These are phyloP conservation scores for Yarrowia sp. DNA, from an alignment of 805 yeast species.

Conservation along the genomic window DNA sequence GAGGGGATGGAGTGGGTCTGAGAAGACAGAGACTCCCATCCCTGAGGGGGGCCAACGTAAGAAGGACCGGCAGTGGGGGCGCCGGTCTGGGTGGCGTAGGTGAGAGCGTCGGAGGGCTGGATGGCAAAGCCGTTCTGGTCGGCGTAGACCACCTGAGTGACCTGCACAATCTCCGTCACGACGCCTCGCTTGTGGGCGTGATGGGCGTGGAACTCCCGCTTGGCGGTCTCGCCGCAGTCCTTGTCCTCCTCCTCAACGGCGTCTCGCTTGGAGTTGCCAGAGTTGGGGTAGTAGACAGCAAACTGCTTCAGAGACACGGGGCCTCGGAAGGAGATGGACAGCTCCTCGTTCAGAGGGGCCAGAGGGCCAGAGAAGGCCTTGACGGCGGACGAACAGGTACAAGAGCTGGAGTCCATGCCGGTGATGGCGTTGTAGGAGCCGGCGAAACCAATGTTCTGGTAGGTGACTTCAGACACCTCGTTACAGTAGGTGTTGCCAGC, in stretches of 20 bases:
- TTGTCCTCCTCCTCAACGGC: slow-evolving; percentile 42
- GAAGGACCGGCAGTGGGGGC: slow-evolving; percentile 41
- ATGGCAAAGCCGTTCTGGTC: slow-evolving; percentile 37
- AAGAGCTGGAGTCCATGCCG: slow-evolving; percentile 68
- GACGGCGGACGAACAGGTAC: slow-evolving; percentile 65
- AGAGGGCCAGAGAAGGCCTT: slow-evolving; percentile 70
- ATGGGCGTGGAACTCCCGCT: slow-evolving; percentile 51
- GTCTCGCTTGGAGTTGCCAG: slow-evolving; percentile 64
- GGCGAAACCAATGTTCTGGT: slow-evolving; percentile 78
- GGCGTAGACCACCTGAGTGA: slow-evolving; percentile 53
- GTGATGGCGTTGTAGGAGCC: slow-evolving; percentile 86
- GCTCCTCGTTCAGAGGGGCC: slow-evolving; percentile 84
- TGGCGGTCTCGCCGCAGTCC: slow-evolving; percentile 42
- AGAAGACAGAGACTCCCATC: slow-evolving; percentile 42
- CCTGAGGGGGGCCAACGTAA: slow-evolving; percentile 23
- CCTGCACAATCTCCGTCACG: slow-evolving; percentile 80
- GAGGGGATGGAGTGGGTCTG: slow-evolving; percentile 45
- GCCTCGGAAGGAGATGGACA: slow-evolving; percentile 90
- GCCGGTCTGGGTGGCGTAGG: slow-evolving; percentile 41
- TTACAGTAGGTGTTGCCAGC: slow-evolving; percentile 87
- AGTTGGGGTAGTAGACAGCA: slow-evolving; percentile 77
- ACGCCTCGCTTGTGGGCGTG: slow-evolving; percentile 64
- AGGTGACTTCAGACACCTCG: slow-evolving; percentile 68
- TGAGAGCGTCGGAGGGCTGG: slow-evolving; percentile 40
- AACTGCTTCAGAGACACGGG: slow-evolving; percentile 81